Percentiles rank a stretch among this genome's conserved stretches.
Conservation (phyloP, 352 stramenopile genomes). For the Globisporangium megalacanthum region DNA sequence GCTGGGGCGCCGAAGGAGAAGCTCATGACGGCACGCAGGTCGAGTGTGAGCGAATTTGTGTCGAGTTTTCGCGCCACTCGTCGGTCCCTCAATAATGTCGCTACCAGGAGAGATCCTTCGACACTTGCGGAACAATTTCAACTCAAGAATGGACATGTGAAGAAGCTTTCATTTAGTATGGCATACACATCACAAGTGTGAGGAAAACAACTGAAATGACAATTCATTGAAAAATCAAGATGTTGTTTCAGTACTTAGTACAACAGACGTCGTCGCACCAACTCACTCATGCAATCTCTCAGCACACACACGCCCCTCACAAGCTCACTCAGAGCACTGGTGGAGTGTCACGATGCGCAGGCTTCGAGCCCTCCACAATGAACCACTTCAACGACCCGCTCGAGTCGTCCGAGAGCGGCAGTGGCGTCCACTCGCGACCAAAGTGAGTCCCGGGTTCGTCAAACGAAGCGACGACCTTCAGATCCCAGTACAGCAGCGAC, state of each 20-base stretch:
- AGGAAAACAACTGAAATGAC: no score
- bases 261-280: no score
- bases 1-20: conserved; percentile 50
- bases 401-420: conserved; percentile 2
- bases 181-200: no score
- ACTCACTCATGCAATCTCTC: no score
- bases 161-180: no score
- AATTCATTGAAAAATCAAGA: no score
- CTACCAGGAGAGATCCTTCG: not conserved
- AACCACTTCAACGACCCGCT: conserved; percentile 9
- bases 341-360: not conserved
- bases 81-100: not conserved
- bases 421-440: conserved; percentile 13
- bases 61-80: conserved; percentile 3
- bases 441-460: conserved; percentile 7
- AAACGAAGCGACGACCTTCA: conserved; percentile 7
- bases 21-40: conserved; percentile 13
- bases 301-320: no score
- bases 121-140: no score
- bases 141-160: no score
- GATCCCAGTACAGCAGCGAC: conserved; percentile 9
- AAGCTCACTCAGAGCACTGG: conserved; percentile 1
- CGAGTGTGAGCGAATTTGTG: not conserved
- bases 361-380: conserved; percentile 14
- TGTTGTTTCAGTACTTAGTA: no score